A percentile compares a stretch with the other conserved stretches of the same genome.
These are phyloP conservation scores for Dothidotthia symphoricarpi DNA, from an alignment of 2,329 filamentous ascomycete genomes.

Conservation along the genomic window DNA sequence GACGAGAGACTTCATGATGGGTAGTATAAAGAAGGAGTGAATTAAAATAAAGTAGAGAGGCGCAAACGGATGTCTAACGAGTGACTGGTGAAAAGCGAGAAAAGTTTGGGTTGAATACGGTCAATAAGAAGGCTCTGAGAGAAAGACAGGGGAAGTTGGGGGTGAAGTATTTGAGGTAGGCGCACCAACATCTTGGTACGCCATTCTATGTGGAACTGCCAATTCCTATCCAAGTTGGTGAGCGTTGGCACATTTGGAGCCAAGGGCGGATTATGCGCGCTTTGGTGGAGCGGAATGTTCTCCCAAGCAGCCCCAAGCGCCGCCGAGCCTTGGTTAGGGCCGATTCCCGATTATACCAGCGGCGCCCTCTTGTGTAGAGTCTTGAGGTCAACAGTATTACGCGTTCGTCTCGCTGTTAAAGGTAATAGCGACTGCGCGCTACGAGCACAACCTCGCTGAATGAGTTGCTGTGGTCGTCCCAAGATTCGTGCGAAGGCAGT, in stretches of 20 bases:
- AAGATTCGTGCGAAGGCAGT: too few relatives aligned
- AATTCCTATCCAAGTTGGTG: conserved; percentile 35
- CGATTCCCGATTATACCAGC: conserved; percentile 16
- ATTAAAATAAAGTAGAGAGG: conserved; percentile 30
- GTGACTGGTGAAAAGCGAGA: conserved; percentile 35
- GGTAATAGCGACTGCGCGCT: not conserved
- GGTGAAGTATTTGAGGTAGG: conserved; percentile 34
- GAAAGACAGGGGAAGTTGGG: conserved; percentile 16
- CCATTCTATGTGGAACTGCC: conserved; percentile 39
- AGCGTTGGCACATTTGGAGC: conserved; percentile 29
- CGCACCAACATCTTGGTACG: conserved; percentile 28
- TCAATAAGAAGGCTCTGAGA: conserved; percentile 31
- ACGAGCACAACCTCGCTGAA: conserved; percentile 27
- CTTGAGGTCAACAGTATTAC: conserved; percentile 22
- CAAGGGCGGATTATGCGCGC: not conserved
- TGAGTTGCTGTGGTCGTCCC: not conserved
- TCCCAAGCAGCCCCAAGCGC: conserved; percentile 32
- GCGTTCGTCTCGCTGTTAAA: conserved; percentile 15
- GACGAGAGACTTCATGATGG: conserved; percentile 34
- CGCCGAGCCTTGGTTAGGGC: conserved; percentile 40
- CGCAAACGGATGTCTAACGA: conserved; percentile 33
- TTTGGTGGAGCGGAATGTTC: conserved; percentile 26
- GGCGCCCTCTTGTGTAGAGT: conserved; percentile 11
- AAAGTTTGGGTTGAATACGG: conserved; percentile 16
- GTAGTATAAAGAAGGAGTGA: conserved; percentile 16